These are phyloP conservation scores for Petunia axillaris DNA, from an alignment of 257 asterid genomes.

Conservation along the genomic window DNA sequence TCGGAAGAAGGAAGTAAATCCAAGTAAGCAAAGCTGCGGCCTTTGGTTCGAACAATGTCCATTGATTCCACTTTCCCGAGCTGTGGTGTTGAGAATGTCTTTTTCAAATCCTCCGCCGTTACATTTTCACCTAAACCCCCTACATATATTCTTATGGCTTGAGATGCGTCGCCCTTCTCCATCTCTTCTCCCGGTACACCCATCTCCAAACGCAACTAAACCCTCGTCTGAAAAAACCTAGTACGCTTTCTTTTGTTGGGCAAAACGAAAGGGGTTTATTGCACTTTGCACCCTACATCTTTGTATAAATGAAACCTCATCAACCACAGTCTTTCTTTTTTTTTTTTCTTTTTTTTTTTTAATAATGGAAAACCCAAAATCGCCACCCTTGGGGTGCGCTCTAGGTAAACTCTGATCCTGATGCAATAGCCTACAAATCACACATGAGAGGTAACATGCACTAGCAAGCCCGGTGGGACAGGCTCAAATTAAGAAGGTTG, in stretches of 20 bases:
- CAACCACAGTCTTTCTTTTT: neutral
- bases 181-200: conserved; percentile 14
- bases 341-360: no score
- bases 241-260: neutral
- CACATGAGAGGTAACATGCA: no score
- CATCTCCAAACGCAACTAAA: neutral
- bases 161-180: conserved; percentile 22
- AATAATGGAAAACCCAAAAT: neutral
- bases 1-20: conserved; percentile 80
- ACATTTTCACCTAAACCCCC: conserved; percentile 83
- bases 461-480: no score
- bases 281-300: neutral
- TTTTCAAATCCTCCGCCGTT: conserved; percentile 61
- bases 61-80: conserved; percentile 72
- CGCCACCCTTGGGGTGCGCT: no score
- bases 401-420: no score
- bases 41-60: conserved; percentile 76
- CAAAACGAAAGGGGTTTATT: neutral
- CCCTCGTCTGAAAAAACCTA: neutral
- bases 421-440: no score
- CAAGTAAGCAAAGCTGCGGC: conserved; percentile 84
- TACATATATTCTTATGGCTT: conserved; percentile 55
- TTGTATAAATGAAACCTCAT: neutral
- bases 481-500: no score
- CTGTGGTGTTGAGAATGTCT: conserved; percentile 73